phyloP scores from a whole-genome alignment of 2,329 filamentous ascomycete species.

The Fusarium staphyleae region DNA sequence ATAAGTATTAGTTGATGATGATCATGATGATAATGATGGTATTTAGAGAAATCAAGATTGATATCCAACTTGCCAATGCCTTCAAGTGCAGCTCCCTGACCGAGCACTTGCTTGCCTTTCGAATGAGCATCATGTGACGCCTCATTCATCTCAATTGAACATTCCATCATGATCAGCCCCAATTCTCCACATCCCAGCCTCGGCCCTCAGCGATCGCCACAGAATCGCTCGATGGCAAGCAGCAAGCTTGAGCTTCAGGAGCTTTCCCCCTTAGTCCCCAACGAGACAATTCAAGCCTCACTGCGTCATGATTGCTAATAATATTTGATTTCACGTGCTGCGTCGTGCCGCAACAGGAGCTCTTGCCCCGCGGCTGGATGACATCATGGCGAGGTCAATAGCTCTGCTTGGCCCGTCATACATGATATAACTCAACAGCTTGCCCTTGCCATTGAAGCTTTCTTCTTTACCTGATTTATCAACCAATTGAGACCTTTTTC shows the following conservation, averaged over 20 bases:
- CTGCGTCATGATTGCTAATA: conserved; percentile 41
- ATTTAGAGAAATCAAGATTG: too few species aligned
- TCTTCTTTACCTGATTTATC: not conserved
- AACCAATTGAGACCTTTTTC: not conserved
- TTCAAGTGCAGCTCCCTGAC: too few species aligned
- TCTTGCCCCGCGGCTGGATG: conserved; percentile 35
- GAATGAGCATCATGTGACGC: not conserved
- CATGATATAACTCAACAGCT: conserved; percentile 27
- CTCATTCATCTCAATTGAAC: not conserved
- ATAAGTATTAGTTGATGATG: not conserved
- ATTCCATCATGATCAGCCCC: not conserved
- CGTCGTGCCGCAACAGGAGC: conserved; percentile 30
- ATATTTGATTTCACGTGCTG: conserved; percentile 32
- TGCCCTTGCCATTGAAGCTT: too few species aligned
- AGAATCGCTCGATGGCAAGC: conserved; percentile 29
- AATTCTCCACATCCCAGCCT: not conserved
- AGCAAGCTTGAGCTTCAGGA: conserved; percentile 2
- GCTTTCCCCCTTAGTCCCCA: conserved; percentile 1
- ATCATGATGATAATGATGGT: not conserved
- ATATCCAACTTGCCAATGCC: too few species aligned
- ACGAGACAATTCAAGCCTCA: conserved; percentile 11
- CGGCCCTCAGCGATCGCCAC: conserved; percentile 17
- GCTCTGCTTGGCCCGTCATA: conserved; percentile 29
- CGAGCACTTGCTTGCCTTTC: not conserved
- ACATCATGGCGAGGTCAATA: conserved; percentile 39